phyloP scores from a whole-genome alignment of 768 basidiomycete species.

The Boletus pseudopeckii region DNA sequence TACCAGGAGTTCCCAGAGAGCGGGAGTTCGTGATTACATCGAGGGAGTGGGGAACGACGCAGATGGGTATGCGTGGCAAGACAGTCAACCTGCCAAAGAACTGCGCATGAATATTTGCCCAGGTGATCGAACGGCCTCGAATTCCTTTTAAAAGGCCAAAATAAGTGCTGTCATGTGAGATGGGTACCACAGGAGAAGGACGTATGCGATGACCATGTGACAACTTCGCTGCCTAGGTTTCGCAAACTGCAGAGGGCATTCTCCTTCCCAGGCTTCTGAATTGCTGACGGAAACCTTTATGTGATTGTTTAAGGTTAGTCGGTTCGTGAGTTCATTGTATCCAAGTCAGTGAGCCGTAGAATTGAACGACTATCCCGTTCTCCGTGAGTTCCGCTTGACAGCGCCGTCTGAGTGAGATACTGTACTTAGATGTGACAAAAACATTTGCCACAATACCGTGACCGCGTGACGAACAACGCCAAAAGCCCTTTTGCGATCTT shows the following conservation, averaged over 20 bases:
- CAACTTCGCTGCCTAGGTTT: too few relatives aligned
- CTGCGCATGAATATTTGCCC: background rate
- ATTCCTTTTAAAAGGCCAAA: too few relatives aligned
- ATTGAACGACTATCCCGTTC: background rate
- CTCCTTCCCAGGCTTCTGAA: background rate
- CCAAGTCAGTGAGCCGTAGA: background rate
- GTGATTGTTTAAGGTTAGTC: background rate
- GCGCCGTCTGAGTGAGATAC: too few relatives aligned
- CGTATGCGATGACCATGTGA: background rate
- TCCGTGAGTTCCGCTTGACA: too few relatives aligned
- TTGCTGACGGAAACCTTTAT: background rate
- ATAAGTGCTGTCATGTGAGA: background rate
- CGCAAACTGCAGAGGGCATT: background rate
- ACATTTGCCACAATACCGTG: too few relatives aligned
- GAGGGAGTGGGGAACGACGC: too few relatives aligned
- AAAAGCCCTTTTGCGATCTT: too few relatives aligned
- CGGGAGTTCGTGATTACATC: background rate
- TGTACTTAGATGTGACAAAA: too few relatives aligned
- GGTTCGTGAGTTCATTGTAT: too few relatives aligned
- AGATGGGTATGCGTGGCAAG: background rate
- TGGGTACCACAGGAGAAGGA: background rate
- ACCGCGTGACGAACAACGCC: too few relatives aligned
- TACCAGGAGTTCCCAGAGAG: background rate
- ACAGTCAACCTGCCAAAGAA: background rate
- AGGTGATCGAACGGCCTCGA: background rate